A percentile compares a stretch with the other conserved stretches of the same genome.
Conservation (phyloP, 1,284 basidiomycete species). For the Termitomyces sp. region DNA sequence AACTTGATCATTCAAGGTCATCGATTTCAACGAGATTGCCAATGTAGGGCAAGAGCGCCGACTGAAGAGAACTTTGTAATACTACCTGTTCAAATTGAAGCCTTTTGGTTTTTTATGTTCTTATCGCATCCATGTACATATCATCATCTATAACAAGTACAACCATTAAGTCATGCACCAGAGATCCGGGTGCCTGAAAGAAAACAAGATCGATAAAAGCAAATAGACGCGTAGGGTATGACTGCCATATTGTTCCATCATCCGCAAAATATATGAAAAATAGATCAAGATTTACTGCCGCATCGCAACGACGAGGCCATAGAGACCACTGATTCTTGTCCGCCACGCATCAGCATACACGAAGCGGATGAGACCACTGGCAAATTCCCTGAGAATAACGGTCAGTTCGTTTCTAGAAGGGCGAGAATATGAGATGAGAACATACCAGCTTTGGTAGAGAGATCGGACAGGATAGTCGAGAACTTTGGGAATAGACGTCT, state of each 20-base stretch:
- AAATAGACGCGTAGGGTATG: neutral
- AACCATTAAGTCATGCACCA: neutral
- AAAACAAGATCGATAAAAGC: neutral
- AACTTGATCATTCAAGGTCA: constrained; percentile 53
- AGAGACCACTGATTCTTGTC: constrained; percentile 50
- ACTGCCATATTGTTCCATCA: neutral
- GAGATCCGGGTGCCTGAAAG: neutral
- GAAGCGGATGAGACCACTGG: constrained; percentile 67
- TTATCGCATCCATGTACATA: neutral
- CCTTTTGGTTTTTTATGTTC: neutral
- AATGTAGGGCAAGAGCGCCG: constrained; percentile 41
- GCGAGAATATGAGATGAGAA: constrained; percentile 2
- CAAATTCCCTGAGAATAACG: constrained; percentile 58
- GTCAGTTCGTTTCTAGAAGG: neutral
- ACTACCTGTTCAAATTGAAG: neutral
- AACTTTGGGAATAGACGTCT: constrained; percentile 83
- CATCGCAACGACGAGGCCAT: constrained; percentile 30
- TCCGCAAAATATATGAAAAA: neutral
- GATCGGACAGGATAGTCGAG: constrained; percentile 86
- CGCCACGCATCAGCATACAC: constrained; percentile 73
- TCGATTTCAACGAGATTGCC: constrained; percentile 43
- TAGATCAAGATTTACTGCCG: constrained; percentile 7
- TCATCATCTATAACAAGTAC: neutral
- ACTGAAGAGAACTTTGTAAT: neutral
- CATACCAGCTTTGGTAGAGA: constrained; percentile 77